Base-by-base conservation (phyloP, 192 early-diverging fungal species). In the Lobosporangium transversale region DNA sequence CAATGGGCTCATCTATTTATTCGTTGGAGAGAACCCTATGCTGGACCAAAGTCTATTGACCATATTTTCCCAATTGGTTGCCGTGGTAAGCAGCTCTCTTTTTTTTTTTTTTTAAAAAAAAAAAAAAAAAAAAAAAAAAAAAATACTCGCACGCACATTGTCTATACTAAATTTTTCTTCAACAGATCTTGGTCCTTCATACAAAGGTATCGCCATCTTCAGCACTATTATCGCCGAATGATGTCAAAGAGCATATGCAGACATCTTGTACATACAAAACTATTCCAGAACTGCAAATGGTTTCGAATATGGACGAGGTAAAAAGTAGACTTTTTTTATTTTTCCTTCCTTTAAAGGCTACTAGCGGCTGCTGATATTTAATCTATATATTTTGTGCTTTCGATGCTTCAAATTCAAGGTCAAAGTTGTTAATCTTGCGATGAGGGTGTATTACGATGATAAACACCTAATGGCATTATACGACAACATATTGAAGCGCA, bases 1-100 rank as follows among this genome's bases (percentile, higher is more conserved):
- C 0, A 12, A 30, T 27, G 69, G 60, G 26, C 58, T 63, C 11
- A 29, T 27, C 0, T 2, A 11, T 2, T 8, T 71, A 20, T 63
- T 71, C 45, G 21, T 58, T 9, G 4, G 1, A 2, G 35, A 54
- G n/a, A 33, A 45, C 12, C 21, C 10, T 4, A 7, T 10, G 0
- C 11, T 44, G n/a, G 10, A 21, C 7, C 4, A 24, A 14, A 44
- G 37, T 21, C 9, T 57, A 3, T 14, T n/a, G 14, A 43, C 54
- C 5, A 21, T 54, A 6, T 71, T 63, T 36, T 42, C 50, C 2
- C 60, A 71, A 15, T 50, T 71, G 35, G 9, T 49, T 12, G 37
- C 37, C 14, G 37, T 40, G 37, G 37, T 40, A 40, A 40, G 37
- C 37, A n/a, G n/a, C n/a, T n/a, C n/a, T n/a, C n/a, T n/a, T n/a